These are phyloP conservation scores for Boletus pseudopeckii DNA, from an alignment of 768 basidiomycete species.

Conservation along the genomic window DNA sequence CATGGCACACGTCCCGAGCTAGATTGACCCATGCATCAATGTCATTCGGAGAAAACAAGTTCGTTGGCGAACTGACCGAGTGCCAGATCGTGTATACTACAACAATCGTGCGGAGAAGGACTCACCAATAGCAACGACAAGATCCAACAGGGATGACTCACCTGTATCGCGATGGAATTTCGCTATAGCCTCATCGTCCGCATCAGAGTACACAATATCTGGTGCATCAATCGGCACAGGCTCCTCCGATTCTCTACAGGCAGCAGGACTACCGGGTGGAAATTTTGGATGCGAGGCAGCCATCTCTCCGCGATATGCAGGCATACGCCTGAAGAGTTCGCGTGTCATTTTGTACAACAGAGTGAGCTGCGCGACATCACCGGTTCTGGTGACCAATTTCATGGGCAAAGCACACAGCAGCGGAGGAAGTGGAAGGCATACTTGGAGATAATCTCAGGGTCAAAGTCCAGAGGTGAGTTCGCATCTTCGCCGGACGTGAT, in stretches of 20 bases:
- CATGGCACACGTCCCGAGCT: slow-evolving; percentile 71
- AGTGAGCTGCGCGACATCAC: slow-evolving; percentile 44
- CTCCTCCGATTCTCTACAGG: slow-evolving; percentile 10
- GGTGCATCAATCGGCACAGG: slow-evolving; percentile 28
- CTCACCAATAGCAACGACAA: neutral
- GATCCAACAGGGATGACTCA: neutral
- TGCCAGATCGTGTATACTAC: slow-evolving; percentile 14
- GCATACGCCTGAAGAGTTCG: slow-evolving; percentile 55
- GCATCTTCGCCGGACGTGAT: slow-evolving; percentile 41
- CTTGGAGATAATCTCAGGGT: slow-evolving; percentile 43
- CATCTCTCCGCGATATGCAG: slow-evolving; percentile 24
- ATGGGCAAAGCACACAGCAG: neutral
- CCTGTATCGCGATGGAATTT: slow-evolving; percentile 21
- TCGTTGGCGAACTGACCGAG: slow-evolving; percentile 4
- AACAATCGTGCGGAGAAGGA: accelerated
- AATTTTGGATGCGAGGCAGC: slow-evolving; percentile 29
- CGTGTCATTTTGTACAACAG: slow-evolving; percentile 55
- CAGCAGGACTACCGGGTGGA: slow-evolving; percentile 25
- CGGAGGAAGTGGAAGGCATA: slow-evolving; percentile 18
- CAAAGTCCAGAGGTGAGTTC: slow-evolving; percentile 42
- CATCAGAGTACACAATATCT: slow-evolving; percentile 32
- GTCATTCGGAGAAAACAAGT: too few species aligned
- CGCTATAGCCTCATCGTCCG: slow-evolving; percentile 34
- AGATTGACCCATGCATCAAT: neutral
- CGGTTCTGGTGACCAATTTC: neutral